These are phyloP conservation scores for Hysterium pulicare DNA, from an alignment of 2,329 filamentous ascomycete genomes.

Conservation along the genomic window DNA sequence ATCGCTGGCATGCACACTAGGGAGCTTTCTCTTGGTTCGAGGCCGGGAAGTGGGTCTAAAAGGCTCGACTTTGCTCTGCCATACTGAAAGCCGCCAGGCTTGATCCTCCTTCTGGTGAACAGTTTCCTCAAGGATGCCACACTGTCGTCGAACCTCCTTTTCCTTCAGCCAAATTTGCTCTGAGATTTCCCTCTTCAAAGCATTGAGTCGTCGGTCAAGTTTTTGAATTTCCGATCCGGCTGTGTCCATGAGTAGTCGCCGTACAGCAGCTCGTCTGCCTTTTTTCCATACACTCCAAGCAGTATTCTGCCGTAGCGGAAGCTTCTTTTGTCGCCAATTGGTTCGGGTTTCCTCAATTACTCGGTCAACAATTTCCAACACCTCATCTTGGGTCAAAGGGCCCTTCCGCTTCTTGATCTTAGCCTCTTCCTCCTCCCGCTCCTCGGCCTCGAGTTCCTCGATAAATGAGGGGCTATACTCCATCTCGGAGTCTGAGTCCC, in stretches of 20 bases:
- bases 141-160: constrained; percentile 54
- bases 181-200: constrained; percentile 54
- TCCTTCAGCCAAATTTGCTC: constrained; percentile 53
- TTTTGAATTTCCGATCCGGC: constrained; percentile 44
- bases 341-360: constrained; percentile 50
- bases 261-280: constrained; percentile 45
- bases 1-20: constrained; percentile 15
- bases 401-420: constrained; percentile 19
- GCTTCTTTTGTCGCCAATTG: constrained; percentile 58
- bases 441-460: constrained; percentile 34
- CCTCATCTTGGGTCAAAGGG: constrained; percentile 39
- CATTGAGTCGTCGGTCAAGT: constrained; percentile 54
- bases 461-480: constrained; percentile 13
- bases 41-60: constrained; percentile 11
- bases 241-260: constrained; percentile 42
- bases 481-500: constrained; percentile 51
- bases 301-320: constrained; percentile 53
- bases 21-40: constrained; percentile 10
- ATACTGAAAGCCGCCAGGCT: constrained; percentile 43
- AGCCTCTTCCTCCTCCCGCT: constrained; percentile 48
- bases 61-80: constrained; percentile 28
- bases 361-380: constrained; percentile 53
- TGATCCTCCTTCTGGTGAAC: constrained; percentile 58
- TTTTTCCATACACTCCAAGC: constrained; percentile 62
- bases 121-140: constrained; percentile 58